A percentile compares a stretch with the other conserved stretches of the same genome.
These are phyloP conservation scores for Pseudofabraea citricarpa DNA, from an alignment of 2,329 filamentous ascomycete species.

Conservation along the genomic window DNA sequence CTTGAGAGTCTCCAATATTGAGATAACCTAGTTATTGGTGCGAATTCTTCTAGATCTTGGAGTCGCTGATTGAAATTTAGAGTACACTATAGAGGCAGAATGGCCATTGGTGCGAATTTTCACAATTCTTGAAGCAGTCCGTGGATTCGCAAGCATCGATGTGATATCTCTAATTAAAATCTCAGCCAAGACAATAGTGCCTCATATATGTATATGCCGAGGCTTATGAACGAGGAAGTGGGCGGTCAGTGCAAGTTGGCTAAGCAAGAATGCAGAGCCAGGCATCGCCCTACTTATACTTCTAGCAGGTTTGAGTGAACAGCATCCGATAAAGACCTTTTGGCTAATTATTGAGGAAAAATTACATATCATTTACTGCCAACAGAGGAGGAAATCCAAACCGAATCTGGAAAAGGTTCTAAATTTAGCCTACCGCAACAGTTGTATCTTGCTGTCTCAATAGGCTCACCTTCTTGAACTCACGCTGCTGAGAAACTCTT, in stretches of 20 bases:
- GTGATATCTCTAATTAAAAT: neutral
- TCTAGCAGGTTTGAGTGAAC: neutral
- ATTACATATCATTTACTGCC: no score
- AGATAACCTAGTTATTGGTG: neutral
- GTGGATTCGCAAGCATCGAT: neutral
- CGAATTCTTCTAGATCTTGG: neutral
- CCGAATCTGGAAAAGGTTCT: no score
- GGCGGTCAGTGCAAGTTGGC: neutral
- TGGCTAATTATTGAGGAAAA: no score
- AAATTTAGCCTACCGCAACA: no score
- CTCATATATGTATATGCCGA: neutral
- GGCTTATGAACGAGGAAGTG: neutral
- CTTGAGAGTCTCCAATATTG: neutral
- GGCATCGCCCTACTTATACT: neutral
- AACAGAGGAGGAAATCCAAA: no score
- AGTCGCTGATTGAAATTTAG: neutral
- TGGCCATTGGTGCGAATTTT: neutral
- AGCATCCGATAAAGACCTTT: no score
- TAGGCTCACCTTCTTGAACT: no score
- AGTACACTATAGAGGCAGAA: neutral
- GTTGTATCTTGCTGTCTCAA: no score
- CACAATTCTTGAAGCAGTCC: neutral
- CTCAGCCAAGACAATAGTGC: neutral
- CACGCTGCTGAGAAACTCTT: no score
- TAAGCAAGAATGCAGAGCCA: neutral